These are phyloP conservation scores for Panicum miliaceum DNA, from an alignment of 176 grass and related monocot genomes.

Conservation along the genomic window DNA sequence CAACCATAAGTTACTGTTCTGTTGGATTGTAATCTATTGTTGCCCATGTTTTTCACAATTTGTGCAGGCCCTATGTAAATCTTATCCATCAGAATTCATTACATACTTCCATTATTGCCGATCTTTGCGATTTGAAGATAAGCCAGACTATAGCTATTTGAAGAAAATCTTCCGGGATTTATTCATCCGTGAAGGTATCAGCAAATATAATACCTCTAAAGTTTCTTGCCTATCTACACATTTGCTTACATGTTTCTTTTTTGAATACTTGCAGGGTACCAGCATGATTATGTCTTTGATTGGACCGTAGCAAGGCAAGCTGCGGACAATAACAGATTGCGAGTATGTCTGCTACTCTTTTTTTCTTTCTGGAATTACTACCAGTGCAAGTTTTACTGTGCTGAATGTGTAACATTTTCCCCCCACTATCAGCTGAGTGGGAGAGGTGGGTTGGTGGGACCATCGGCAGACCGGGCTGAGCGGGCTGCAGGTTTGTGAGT, in stretches of 20 bases:
- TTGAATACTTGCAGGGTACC: conserved; percentile 59
- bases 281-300: conserved; percentile 85
- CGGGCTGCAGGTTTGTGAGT: conserved; percentile 67
- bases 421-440: conserved; percentile 40
- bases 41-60: conserved; percentile 31
- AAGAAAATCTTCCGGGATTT: conserved; percentile 85
- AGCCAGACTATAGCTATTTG: conserved; percentile 88
- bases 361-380: conserved; percentile 47
- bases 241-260: conserved; percentile 37
- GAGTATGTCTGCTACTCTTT: conserved; percentile 56
- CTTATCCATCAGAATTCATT: conserved; percentile 77
- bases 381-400: conserved; percentile 19
- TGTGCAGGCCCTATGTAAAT: conserved; percentile 79
- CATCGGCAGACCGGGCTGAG: conserved; percentile 72
- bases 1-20: conserved; percentile 17
- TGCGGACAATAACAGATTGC: conserved; percentile 57
- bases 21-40: conserved; percentile 18
- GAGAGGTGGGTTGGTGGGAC: conserved; percentile 58
- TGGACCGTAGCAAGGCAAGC: conserved; percentile 74
- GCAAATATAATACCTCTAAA: conserved; percentile 18
- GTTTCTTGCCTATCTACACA: conserved; percentile 18
- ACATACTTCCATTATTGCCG: conserved; percentile 97
- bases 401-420: conserved; percentile 33
- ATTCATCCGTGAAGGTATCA: conserved; percentile 78
- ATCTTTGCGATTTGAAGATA: conserved; percentile 96